These are phyloP conservation scores for Trichophyton schoenleinii DNA, from an alignment of 2,329 filamentous ascomycete species.

Conservation along the genomic window DNA sequence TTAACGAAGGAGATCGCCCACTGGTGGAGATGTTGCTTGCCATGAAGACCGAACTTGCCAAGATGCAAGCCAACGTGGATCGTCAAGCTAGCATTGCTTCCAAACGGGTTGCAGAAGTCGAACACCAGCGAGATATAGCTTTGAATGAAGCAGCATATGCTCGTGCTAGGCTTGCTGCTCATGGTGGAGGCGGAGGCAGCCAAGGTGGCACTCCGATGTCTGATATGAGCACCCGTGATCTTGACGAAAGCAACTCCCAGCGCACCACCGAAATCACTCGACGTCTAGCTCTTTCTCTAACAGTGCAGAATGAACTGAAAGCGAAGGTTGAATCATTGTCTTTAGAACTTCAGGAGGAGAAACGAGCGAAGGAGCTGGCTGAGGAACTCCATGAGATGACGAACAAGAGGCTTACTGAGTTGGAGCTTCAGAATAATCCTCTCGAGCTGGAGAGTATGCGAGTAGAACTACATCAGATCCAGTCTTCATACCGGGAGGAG, in stretches of 20 bases:
- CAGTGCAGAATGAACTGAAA: constrained; percentile 67
- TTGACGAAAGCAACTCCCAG: constrained; percentile 47
- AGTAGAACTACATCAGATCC: constrained; percentile 67
- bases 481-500: constrained; percentile 69
- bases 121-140: constrained; percentile 88
- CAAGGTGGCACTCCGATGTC: constrained; percentile 45
- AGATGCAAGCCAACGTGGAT: constrained; percentile 81
- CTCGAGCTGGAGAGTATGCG: constrained; percentile 76
- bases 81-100: constrained; percentile 75
- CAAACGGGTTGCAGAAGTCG: constrained; percentile 81
- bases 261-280: constrained; percentile 63
- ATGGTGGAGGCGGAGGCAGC: constrained; percentile 48
- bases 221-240: constrained; percentile 44
- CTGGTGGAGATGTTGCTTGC: constrained; percentile 82
- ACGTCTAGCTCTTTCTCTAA: constrained; percentile 70
- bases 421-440: constrained; percentile 72
- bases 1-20: constrained; percentile 84
- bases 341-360: constrained; percentile 67
- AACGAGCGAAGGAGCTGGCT: constrained; percentile 64
- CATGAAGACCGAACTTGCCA: constrained; percentile 79
- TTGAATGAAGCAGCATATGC: constrained; percentile 90
- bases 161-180: constrained; percentile 80
- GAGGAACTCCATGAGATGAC: constrained; percentile 78
- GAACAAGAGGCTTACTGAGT: constrained; percentile 67
- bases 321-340: constrained; percentile 57